phyloP scores from a whole-genome alignment of 108 stramenopile species.

The Pelagomonas calceolata region DNA sequence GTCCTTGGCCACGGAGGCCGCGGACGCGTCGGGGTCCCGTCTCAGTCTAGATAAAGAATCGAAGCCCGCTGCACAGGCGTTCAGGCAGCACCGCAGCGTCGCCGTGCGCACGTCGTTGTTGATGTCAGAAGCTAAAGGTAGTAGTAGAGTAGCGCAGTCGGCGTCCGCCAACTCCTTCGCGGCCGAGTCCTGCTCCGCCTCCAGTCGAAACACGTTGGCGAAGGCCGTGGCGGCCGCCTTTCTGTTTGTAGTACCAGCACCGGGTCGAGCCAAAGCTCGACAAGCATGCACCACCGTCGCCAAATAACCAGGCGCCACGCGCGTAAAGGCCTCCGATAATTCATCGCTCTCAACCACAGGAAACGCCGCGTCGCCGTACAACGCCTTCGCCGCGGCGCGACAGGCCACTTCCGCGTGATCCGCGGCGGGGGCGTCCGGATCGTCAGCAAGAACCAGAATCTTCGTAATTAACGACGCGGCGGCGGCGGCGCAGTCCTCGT shows the following conservation, averaged over 20 bases:
- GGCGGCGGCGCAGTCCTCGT: too few relatives aligned
- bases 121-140: background rate
- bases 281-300: background rate
- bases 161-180: background rate
- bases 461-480: too few relatives aligned
- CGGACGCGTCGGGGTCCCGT: background rate
- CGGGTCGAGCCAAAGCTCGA: background rate
- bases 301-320: background rate
- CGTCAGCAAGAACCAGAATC: too few relatives aligned
- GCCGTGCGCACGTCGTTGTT: background rate
- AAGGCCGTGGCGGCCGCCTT: background rate
- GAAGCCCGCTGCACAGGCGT: background rate
- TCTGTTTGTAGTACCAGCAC: background rate
- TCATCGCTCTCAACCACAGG: too few relatives aligned
- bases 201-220: background rate
- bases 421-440: too few relatives aligned
- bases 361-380: too few relatives aligned
- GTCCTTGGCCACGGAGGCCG: too few relatives aligned
- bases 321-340: background rate
- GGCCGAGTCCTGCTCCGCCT: background rate
- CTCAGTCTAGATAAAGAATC: background rate
- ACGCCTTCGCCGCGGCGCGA: too few relatives aligned
- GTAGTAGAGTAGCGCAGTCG: background rate
- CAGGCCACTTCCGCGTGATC: too few relatives aligned
- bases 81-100: background rate